Conservation (phyloP, 1,284 basidiomycete species). For the Ganoderma sinense region DNA sequence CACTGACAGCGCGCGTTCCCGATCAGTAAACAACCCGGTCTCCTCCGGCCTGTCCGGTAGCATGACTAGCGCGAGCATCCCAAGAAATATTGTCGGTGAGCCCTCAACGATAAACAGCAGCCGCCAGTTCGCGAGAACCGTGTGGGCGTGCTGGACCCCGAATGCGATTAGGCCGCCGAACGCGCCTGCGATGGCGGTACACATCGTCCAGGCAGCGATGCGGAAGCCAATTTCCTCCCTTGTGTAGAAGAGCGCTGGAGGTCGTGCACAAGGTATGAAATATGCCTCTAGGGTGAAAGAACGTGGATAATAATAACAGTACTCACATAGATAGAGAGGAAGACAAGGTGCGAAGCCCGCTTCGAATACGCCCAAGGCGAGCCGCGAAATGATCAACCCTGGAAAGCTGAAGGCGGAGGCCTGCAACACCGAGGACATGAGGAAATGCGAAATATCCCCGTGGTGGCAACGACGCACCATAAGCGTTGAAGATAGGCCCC, state of each 20-base stretch:
- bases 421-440: constrained; percentile 42
- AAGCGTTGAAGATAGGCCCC: constrained; percentile 75
- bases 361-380: constrained; percentile 75
- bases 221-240: constrained; percentile 74
- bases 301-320: no score
- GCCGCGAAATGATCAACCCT: constrained; percentile 62
- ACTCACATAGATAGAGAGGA: constrained; percentile 75
- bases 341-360: constrained; percentile 77
- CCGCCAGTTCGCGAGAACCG: constrained; percentile 64
- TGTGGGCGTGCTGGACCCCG: constrained; percentile 66
- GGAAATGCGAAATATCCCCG: background rate
- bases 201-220: constrained; percentile 81
- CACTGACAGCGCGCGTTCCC: constrained; percentile 77
- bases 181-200: constrained; percentile 80
- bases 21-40: constrained; percentile 71
- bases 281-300: no score
- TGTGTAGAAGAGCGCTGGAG: constrained; percentile 73
- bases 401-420: constrained; percentile 63
- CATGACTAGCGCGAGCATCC: constrained; percentile 66
- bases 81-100: constrained; percentile 73
- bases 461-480: constrained; percentile 54
- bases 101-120: constrained; percentile 85
- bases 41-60: constrained; percentile 84
- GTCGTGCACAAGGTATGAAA: constrained; percentile 33
- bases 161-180: constrained; percentile 85